Base-by-base conservation (phyloP, 257 asterid species). In the Solanum peruvianum region DNA sequence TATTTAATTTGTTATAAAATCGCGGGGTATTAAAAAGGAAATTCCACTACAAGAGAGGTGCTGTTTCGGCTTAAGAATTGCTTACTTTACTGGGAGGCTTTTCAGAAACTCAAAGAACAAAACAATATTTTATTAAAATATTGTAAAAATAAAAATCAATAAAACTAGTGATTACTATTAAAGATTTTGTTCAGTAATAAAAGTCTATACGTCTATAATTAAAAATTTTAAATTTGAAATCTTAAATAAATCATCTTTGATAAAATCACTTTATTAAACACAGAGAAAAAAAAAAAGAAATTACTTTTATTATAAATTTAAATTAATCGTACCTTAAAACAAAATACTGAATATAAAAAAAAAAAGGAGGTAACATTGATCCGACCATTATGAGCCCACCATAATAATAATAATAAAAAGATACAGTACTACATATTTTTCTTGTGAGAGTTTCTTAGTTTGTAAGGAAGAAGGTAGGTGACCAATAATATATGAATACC, bases 361-460 rank as follows among this genome's bases (percentile, higher is more conserved):
- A 16, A 16, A 52, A 52, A 16, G 23, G 62, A 52, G 23, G 62
- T 52, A 52, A 16, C 4, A 72, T 35, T 35, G 39, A 37, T 70
- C 49, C 31, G 10, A 37, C 49, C 18, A 73, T 37, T 37, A 35
- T 9, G 81, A 73, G 52, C 81, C 81, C 81, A 72, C 29, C 18
- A 73, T 44, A 47, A 47, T 35, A 72, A 73, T 35, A 72, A 73
- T 37, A 73, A 73, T 5, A 3, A 37, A 5, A 73, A 73, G 49
- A 72, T 16, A 71, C 2, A 52, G 37, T 25, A 29, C 15, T 56
- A 64, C 62, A 52, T 11, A 6, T 14, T 21, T 73, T 73, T 21
- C 77, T 21, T 16, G n/a, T 21, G 49, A 20, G 5, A 37, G 21
- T 92, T 93, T 91, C 96, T 93, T 94, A 89, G 94, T 77, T 86